phyloP scores from a whole-genome alignment of 1,284 basidiomycete species.

The Leccinum ponderosum region DNA sequence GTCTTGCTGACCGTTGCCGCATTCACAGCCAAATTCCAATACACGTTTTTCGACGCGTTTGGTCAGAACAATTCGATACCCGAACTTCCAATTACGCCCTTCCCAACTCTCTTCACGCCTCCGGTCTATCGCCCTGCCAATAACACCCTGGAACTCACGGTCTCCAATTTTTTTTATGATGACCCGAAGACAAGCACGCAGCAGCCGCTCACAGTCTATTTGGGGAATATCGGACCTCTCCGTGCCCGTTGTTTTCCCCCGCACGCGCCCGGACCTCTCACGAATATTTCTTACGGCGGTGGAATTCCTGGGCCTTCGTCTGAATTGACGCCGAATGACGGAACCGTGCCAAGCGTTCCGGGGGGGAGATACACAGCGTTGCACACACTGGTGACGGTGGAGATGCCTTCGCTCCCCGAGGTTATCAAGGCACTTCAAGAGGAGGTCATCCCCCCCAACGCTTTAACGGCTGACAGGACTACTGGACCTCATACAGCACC shows the following conservation, averaged over 20 bases:
- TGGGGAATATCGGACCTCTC: constrained; percentile 87
- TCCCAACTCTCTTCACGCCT: constrained; percentile 82
- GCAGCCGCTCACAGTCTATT: constrained; percentile 82
- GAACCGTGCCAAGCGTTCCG: constrained; percentile 23
- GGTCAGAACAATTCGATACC: constrained; percentile 76
- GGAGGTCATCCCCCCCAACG: constrained; percentile 51
- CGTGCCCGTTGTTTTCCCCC: constrained; percentile 70
- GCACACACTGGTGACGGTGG: constrained; percentile 77
- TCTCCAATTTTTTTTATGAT: constrained; percentile 82
- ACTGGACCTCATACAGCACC: constrained; percentile 37
- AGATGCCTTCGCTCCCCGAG: constrained; percentile 70
- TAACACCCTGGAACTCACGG: constrained; percentile 79
- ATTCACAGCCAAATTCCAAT: constrained; percentile 80
- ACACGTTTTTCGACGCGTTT: constrained; percentile 91
- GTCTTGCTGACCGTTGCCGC: constrained; percentile 19
- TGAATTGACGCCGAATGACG: constrained; percentile 34
- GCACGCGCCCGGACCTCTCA: constrained; percentile 62
- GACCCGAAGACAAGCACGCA: constrained; percentile 63
- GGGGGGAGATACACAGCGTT: constrained; percentile 53
- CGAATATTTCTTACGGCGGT: constrained; percentile 56
- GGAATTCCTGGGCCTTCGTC: constrained; percentile 34
- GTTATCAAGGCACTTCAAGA: constrained; percentile 75
- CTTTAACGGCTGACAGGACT: constrained; percentile 34
- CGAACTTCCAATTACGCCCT: constrained; percentile 81
- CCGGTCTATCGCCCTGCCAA: constrained; percentile 73